Conservation (phyloP, 176 grass and related monocot genomes). For the Paspalum notatum region DNA sequence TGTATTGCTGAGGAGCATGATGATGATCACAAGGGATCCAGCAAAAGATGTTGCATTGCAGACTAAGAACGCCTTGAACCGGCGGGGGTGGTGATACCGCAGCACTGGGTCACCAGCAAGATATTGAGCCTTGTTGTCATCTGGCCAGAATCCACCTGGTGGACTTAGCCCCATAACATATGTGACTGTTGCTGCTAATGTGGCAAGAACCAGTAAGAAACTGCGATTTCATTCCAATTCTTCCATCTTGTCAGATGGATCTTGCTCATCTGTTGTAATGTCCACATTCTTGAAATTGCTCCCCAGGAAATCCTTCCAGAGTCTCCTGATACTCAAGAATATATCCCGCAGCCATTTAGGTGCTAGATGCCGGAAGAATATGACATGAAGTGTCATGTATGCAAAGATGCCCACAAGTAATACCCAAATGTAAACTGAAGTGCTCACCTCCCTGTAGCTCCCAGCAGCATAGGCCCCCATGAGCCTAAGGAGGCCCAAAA, state of each 20-base stretch:
- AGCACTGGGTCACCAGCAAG: conserved; percentile 43
- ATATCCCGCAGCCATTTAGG: not conserved
- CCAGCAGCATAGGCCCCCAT: conserved; percentile 58
- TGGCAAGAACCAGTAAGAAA: conserved; percentile 41
- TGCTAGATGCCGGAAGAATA: conserved; percentile 42
- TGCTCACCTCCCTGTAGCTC: conserved; percentile 54
- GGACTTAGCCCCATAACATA: conserved; percentile 40
- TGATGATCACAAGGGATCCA: conserved; percentile 47
- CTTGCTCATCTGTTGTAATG: not conserved
- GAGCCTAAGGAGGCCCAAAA: conserved; percentile 48
- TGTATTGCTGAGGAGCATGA: conserved; percentile 40
- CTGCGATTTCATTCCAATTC: conserved; percentile 45
- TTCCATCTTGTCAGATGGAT: not conserved
- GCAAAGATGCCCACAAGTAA: conserved; percentile 49
- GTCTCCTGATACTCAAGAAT: not conserved
- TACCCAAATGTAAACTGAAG: conserved; percentile 58
- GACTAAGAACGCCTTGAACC: conserved; percentile 44
- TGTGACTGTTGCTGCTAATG: conserved; percentile 38
- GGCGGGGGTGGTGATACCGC: conserved; percentile 37
- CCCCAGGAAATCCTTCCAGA: conserved; percentile 10
- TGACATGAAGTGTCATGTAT: conserved; percentile 41
- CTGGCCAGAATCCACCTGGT: conserved; percentile 48
- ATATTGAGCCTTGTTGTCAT: conserved; percentile 3
- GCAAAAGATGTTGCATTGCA: conserved; percentile 50
- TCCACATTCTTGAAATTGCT: not conserved